phyloP scores from a whole-genome alignment of 2,329 filamentous ascomycete genomes.

The Colletotrichum incanum region DNA sequence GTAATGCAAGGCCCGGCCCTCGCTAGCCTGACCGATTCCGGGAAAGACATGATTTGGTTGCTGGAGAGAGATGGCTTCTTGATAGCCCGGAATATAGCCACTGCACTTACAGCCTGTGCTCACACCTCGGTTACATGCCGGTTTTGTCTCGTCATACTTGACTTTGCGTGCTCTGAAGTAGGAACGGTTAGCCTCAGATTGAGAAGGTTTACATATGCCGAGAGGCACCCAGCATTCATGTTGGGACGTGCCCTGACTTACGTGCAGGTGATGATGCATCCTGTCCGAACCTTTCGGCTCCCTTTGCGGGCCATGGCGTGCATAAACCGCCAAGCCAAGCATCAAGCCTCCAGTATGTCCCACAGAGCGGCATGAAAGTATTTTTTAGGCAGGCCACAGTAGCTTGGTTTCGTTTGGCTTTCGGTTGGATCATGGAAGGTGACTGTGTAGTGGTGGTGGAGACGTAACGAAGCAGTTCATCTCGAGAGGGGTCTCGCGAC shows the following conservation, averaged over 20 bases:
- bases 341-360: too few relatives aligned
- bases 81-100: constrained; percentile 57
- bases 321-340: too few relatives aligned
- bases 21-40: not conserved
- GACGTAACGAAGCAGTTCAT: too few relatives aligned
- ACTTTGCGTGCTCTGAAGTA: constrained; percentile 65
- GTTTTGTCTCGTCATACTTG: constrained; percentile 71
- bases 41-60: constrained; percentile 4
- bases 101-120: constrained; percentile 71
- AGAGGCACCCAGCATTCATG: not conserved
- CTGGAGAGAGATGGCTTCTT: not conserved
- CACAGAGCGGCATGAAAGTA: too few relatives aligned
- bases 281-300: constrained; percentile 59
- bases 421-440: too few relatives aligned
- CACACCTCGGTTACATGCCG: constrained; percentile 66
- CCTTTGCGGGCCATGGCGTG: constrained; percentile 31
- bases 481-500: too few relatives aligned
- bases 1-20: constrained; percentile 27
- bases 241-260: constrained; percentile 45
- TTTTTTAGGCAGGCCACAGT: too few relatives aligned
- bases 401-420: too few relatives aligned
- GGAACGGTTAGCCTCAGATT: not conserved
- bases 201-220: too few relatives aligned
- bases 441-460: too few relatives aligned
- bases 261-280: constrained; percentile 71